phyloP scores from a whole-genome alignment of 2,329 filamentous ascomycete species.

The Ceratocystis diversiconidia region DNA sequence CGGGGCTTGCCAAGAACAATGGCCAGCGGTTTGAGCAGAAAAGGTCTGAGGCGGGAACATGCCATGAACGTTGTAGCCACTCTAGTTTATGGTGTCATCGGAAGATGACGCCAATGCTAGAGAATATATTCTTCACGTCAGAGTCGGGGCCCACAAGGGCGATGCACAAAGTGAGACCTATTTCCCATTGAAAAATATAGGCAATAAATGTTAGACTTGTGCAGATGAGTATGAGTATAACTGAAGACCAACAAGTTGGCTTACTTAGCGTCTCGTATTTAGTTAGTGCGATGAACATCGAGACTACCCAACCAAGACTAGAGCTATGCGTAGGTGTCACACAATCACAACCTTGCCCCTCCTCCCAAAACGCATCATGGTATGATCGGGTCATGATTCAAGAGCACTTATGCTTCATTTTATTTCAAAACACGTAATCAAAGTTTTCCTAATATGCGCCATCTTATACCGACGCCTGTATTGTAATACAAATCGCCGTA shows the following conservation, averaged over 20 bases:
- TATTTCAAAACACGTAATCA: not conserved
- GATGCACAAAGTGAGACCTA: conserved; percentile 32
- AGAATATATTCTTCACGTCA: conserved; percentile 46
- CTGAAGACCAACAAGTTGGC: not conserved
- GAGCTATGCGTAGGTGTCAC: not conserved
- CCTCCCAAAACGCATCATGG: not conserved
- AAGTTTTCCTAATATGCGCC: conserved; percentile 6
- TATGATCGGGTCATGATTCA: not conserved
- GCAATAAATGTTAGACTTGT: not conserved
- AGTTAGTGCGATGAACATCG: not conserved
- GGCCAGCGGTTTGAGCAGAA: conserved; percentile 32
- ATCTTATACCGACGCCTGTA: conserved; percentile 6
- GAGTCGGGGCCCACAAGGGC: conserved; percentile 25
- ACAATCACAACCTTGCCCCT: conserved; percentile 6
- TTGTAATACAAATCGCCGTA: not conserved
- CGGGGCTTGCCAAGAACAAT: conserved; percentile 36
- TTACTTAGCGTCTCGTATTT: not conserved
- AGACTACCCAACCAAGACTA: conserved; percentile 6
- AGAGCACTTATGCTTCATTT: not conserved
- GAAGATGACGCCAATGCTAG: conserved; percentile 49
- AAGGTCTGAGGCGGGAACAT: conserved; percentile 44
- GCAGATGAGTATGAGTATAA: not conserved
- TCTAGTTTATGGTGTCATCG: conserved; percentile 51
- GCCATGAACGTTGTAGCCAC: conserved; percentile 45
- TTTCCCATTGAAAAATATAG: conserved; percentile 20